phyloP scores from a whole-genome alignment of 768 basidiomycete genomes.

The Kwoniella dendrophila region DNA sequence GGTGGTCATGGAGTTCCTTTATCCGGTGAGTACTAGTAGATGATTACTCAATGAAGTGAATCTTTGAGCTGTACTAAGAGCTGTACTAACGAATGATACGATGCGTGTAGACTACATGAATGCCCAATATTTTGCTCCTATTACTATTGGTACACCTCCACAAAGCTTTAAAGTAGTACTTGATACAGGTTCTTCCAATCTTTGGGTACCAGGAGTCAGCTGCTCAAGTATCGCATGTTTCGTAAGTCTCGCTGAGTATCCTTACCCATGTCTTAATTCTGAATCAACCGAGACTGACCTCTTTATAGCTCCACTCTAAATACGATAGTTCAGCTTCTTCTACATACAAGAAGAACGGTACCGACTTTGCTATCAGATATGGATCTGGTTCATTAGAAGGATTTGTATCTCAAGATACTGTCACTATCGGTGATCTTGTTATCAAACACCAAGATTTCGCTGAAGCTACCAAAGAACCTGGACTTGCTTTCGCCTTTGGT shows the following conservation, averaged over 20 bases:
- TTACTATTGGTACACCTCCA: slow-evolving; percentile 77
- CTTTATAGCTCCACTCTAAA: slow-evolving; percentile 73
- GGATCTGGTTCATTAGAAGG: slow-evolving; percentile 97
- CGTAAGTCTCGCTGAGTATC: slow-evolving; percentile 41
- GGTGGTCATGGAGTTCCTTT: slow-evolving; percentile 87
- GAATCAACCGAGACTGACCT: background rate
- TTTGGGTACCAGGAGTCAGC: slow-evolving; percentile 75
- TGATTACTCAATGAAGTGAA: background rate
- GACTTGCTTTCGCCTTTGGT: slow-evolving; percentile 83
- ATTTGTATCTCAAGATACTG: slow-evolving; percentile 79
- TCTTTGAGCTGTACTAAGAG: background rate
- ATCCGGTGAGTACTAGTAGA: slow-evolving; percentile 66
- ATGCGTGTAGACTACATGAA: slow-evolving; percentile 82
- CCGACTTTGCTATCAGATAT: slow-evolving; percentile 86
- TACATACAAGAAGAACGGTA: slow-evolving; percentile 85
- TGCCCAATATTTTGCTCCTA: slow-evolving; percentile 93
- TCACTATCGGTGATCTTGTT: slow-evolving; percentile 78
- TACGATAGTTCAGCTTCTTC: slow-evolving; percentile 79
- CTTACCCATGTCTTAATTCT: background rate
- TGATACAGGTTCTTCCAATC: slow-evolving; percentile 76
- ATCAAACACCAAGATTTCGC: slow-evolving; percentile 83
- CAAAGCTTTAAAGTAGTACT: slow-evolving; percentile 95
- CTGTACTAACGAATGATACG: background rate
- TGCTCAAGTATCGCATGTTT: slow-evolving; percentile 56
- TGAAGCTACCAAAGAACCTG: slow-evolving; percentile 93